A percentile compares a stretch with the other conserved stretches of the same genome.
These are phyloP conservation scores for Penicillium frequentans DNA, from an alignment of 2,329 filamentous ascomycete species.

Conservation along the genomic window DNA sequence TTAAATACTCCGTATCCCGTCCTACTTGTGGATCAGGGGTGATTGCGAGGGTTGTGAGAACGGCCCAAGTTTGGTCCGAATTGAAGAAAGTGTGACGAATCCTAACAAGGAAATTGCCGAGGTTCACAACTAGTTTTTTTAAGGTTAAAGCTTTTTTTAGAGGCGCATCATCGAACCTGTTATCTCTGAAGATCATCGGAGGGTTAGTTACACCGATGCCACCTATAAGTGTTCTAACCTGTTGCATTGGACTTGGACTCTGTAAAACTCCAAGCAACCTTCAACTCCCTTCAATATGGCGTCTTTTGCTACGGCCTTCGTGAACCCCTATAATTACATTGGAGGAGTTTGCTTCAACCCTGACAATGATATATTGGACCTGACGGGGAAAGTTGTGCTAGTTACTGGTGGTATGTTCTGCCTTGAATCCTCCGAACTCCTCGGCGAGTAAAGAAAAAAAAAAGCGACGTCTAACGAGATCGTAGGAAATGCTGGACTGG, in stretches of 20 bases:
- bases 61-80: neutral
- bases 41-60: neutral
- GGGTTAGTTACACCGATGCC: neutral
- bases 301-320: slow-evolving; percentile 11
- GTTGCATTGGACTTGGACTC: neutral
- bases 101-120: neutral
- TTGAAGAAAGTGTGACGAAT: neutral
- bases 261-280: neutral
- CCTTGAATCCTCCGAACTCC: slow-evolving; percentile 14
- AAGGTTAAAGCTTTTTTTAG: neutral
- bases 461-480: neutral
- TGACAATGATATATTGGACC: slow-evolving; percentile 33
- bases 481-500: slow-evolving; percentile 49
- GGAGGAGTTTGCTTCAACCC: slow-evolving; percentile 30
- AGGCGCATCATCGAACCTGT: neutral
- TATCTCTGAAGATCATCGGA: neutral
- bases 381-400: slow-evolving; percentile 35
- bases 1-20: neutral
- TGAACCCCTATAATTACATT: slow-evolving; percentile 18
- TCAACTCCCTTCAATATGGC: slow-evolving; percentile 10
- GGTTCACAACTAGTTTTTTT: neutral
- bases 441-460: slow-evolving; percentile 16
- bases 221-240: neutral
- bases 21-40: neutral
- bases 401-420: slow-evolving; percentile 35